These are phyloP conservation scores for Peronospora belbahrii DNA, from an alignment of 352 stramenopile species.

Conservation along the genomic window DNA sequence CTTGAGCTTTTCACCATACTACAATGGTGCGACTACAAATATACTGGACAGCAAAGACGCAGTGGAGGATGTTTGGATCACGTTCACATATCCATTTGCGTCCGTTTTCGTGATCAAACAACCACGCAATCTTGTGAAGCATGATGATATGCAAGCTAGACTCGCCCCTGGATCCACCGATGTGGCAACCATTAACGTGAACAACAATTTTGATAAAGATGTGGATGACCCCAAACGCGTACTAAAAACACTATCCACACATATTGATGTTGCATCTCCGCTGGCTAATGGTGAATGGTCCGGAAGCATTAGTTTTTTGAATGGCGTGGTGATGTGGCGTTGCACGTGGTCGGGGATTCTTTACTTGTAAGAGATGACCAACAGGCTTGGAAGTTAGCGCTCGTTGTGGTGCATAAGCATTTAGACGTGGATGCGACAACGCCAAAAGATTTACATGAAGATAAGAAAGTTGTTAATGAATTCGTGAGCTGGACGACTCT, in stretches of 20 bases:
- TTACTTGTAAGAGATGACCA: conserved; percentile 73
- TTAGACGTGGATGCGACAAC: conserved; percentile 13
- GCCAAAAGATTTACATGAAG: conserved; percentile 38
- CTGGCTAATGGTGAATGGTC: conserved; percentile 61
- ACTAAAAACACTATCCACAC: conserved; percentile 5
- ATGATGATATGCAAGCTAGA: conserved; percentile 33
- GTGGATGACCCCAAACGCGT: conserved; percentile 16
- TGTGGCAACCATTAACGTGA: conserved; percentile 14
- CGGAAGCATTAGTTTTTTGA: conserved; percentile 80
- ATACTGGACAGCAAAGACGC: conserved; percentile 61
- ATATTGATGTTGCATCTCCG: conserved; percentile 36
- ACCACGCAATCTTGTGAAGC: conserved; percentile 54
- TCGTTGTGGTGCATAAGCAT: conserved; percentile 56
- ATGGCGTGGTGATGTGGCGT: conserved; percentile 67
- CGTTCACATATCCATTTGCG: conserved; percentile 71
- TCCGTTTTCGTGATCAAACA: conserved; percentile 57
- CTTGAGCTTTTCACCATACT: conserved; percentile 57
- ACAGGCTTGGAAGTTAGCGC: conserved; percentile 63
- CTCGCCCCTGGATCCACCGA: conserved; percentile 7
- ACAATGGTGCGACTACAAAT: conserved; percentile 19
- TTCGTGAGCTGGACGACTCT: conserved; percentile 72
- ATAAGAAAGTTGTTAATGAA: conserved; percentile 79
- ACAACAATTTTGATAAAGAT: conserved; percentile 10
- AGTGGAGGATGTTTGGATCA: too few relatives aligned
- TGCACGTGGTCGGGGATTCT: conserved; percentile 66